Conservation (phyloP, 1,284 basidiomycete genomes). For the Naganishia cerealis region DNA sequence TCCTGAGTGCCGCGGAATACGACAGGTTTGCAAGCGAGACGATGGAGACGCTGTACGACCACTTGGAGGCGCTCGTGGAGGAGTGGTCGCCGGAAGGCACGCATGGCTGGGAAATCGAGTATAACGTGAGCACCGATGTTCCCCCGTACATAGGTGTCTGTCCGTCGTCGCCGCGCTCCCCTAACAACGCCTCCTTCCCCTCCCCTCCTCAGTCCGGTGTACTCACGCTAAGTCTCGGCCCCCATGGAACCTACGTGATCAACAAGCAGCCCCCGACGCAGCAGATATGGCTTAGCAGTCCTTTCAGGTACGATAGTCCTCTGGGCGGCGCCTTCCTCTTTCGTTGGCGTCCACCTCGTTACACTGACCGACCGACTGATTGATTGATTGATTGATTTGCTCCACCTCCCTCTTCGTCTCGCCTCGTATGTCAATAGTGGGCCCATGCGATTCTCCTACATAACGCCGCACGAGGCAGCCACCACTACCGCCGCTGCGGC, state of each 20-base stretch:
- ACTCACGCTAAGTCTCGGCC: conserved; percentile 77
- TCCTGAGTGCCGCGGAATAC: conserved; percentile 69
- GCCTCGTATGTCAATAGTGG: conserved; percentile 60
- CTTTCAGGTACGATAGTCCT: conserved; percentile 62
- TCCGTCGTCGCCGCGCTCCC: conserved; percentile 5
- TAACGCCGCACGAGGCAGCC: conserved; percentile 23
- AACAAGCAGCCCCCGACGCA: conserved; percentile 99
- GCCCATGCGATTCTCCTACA: conserved; percentile 82
- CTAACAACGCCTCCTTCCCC: neutral
- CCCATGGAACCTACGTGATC: conserved; percentile 92
- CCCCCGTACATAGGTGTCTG: too few species aligned
- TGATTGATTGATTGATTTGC: neutral
- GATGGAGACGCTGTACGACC: conserved; percentile 79
- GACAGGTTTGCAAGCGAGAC: conserved; percentile 73
- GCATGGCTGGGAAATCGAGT: conserved; percentile 82
- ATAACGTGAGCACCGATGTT: conserved; percentile 71
- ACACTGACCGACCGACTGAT: too few species aligned
- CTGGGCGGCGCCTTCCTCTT: neutral
- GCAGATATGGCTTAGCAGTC: conserved; percentile 97
- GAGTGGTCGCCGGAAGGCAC: conserved; percentile 51
- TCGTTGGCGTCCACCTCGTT: neutral
- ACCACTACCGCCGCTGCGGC: conserved; percentile 50
- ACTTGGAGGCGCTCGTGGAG: conserved; percentile 76
- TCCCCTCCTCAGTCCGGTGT: conserved; percentile 71
- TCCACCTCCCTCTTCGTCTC: neutral